Evolutionary conservation across 352 stramenopile species (phyloP).

Genomic region (Pythium sp.): DNA sequence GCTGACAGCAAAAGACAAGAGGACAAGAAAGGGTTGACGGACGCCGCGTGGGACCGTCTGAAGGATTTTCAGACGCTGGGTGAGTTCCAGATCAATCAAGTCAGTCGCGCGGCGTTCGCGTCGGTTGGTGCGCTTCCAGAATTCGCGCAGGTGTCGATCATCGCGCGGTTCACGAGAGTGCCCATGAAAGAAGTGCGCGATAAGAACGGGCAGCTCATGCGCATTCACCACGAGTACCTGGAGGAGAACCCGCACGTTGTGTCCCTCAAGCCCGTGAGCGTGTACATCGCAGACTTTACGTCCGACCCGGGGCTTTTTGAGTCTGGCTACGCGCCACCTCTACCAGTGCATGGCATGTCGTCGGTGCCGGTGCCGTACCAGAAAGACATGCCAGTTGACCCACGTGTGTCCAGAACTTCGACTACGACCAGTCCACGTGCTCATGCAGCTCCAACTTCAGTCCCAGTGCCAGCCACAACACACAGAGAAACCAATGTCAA

Average conservation of each 20-base stretch:
- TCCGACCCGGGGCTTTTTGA: conserved; percentile 52
- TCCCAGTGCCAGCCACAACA: neutral
- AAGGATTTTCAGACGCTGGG: conserved; percentile 63
- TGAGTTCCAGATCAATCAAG: conserved; percentile 62
- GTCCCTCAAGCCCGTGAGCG: conserved; percentile 42
- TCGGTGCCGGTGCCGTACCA: conserved; percentile 50
- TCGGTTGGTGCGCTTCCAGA: conserved; percentile 64
- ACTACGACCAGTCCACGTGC: neutral
- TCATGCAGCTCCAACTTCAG: neutral
- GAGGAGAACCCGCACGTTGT: conserved; percentile 67
- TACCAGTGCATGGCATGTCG: conserved; percentile 52
- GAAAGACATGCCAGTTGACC: conserved; percentile 29
- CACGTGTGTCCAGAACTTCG: neutral
- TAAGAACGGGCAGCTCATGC: conserved; percentile 78
- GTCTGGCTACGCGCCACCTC: conserved; percentile 71
- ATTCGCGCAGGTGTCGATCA: conserved; percentile 72
- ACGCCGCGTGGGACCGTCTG: conserved; percentile 70
- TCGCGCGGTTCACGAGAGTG: conserved; percentile 64
- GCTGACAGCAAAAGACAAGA: conserved; percentile 22
- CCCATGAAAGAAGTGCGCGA: conserved; percentile 60
- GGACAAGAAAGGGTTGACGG: conserved; percentile 53
- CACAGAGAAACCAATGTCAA: conserved; percentile 19
- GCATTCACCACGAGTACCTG: conserved; percentile 68
- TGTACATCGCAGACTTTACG: conserved; percentile 42
- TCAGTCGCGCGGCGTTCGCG: conserved; percentile 68